Conservation (phyloP, 2,329 filamentous ascomycete genomes). For the Fusarium verrucosum region DNA sequence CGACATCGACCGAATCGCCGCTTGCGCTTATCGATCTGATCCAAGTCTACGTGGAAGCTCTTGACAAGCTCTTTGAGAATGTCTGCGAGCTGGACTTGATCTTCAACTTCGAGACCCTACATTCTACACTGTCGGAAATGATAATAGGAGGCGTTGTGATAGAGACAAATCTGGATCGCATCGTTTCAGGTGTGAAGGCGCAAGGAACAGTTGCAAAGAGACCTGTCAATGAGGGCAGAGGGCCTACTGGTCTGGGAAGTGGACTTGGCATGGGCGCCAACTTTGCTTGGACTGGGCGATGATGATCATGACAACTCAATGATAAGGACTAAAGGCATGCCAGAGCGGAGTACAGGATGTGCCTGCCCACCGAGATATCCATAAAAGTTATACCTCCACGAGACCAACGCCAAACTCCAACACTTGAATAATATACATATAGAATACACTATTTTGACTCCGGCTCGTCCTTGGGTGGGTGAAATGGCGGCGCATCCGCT, state of each 20-base stretch:
- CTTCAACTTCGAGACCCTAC: constrained; percentile 98
- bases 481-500: constrained; percentile 50
- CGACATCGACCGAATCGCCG: constrained; percentile 93
- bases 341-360: constrained; percentile 33
- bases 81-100: constrained; percentile 98
- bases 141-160: constrained; percentile 94
- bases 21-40: constrained; percentile 96
- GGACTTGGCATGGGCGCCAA: constrained; percentile 66
- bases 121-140: constrained; percentile 92
- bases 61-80: constrained; percentile 96
- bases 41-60: constrained; percentile 95
- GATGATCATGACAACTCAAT: constrained; percentile 28
- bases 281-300: constrained; percentile 63
- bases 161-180: constrained; percentile 88
- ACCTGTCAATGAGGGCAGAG: constrained; percentile 75
- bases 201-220: constrained; percentile 82
- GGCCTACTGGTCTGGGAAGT: constrained; percentile 55
- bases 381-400: constrained; percentile 37
- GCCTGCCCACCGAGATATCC: constrained; percentile 35
- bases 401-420: constrained; percentile 46
- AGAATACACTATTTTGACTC: constrained; percentile 43
- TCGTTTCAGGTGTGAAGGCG: constrained; percentile 82
- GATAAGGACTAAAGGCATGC: constrained; percentile 5
- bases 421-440: constrained; percentile 42
- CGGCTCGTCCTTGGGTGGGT: constrained; percentile 37